Percentiles rank a stretch among this genome's conserved stretches.
phyloP scores from a whole-genome alignment of 306 rosid genomes.

The Echinosophora koreensis region DNA sequence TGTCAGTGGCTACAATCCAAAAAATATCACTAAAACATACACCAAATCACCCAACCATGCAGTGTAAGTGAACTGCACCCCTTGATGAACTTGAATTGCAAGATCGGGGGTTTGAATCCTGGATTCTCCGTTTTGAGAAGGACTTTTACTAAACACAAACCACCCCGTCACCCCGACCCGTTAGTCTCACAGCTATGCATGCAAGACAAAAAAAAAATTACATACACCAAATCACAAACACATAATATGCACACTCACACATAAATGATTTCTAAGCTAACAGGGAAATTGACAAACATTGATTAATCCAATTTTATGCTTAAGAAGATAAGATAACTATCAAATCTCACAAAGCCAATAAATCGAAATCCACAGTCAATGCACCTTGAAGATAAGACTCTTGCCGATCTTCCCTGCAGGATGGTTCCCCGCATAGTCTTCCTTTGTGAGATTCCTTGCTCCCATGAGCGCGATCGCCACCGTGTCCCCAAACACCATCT shows the following conservation, averaged over 20 bases:
- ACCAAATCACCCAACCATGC: not conserved
- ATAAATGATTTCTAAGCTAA: not conserved
- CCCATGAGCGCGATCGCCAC: conserved; percentile 95
- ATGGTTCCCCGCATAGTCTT: conserved; percentile 90
- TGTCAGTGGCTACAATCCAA: not conserved
- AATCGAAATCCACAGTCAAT: not conserved
- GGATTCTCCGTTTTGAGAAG: too few species aligned
- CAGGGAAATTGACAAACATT: not conserved
- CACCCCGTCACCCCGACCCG: too few species aligned
- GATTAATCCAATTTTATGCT: not conserved
- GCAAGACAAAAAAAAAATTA: too few species aligned
- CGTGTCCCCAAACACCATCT: conserved; percentile 98
- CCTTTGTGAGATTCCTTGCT: conserved; percentile 82
- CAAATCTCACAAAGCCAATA: not conserved
- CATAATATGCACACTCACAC: not conserved
- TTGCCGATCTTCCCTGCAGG: conserved; percentile 98
- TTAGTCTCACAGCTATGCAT: too few species aligned
- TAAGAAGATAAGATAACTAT: not conserved
- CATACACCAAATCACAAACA: not conserved
- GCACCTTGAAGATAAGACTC: conserved; percentile 91
- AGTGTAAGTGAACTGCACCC: too few species aligned
- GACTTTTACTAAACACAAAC: too few species aligned
- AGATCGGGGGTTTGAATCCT: too few species aligned
- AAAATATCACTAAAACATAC: not conserved
- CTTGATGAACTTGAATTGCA: too few species aligned